phyloP scores from a whole-genome alignment of 768 basidiomycete genomes.

The Terana coerulea region DNA sequence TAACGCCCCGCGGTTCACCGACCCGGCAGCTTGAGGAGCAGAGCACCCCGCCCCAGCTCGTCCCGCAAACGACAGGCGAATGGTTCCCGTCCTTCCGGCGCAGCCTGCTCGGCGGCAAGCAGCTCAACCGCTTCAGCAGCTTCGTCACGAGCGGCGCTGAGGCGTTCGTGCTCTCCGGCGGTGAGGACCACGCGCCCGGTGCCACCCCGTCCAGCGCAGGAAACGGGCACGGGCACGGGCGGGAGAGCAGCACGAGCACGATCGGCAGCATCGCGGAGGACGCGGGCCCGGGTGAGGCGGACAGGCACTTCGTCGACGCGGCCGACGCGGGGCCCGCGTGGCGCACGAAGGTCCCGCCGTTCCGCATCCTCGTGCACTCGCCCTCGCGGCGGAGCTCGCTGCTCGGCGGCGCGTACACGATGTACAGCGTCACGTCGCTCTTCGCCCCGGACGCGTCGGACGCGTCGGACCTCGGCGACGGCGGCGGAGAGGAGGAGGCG shows the following conservation, averaged over 20 bases:
- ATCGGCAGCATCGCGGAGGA: constrained; percentile 35
- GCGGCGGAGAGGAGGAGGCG: constrained; percentile 19
- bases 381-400: constrained; percentile 70
- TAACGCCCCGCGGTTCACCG: constrained; percentile 46
- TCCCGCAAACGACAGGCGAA: constrained; percentile 70
- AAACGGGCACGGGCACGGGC: constrained; percentile 9
- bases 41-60: constrained; percentile 34
- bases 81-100: constrained; percentile 73
- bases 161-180: constrained; percentile 74
- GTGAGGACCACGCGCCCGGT: constrained; percentile 30
- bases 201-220: constrained; percentile 13
- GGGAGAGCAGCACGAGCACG: constrained; percentile 26
- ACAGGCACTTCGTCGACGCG: constrained; percentile 70
- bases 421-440: constrained; percentile 75
- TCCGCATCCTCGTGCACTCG: constrained; percentile 73
- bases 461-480: too few species aligned
- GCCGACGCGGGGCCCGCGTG: constrained; percentile 61
- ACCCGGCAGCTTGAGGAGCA: constrained; percentile 15
- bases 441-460: constrained; percentile 41
- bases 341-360: constrained; percentile 69
- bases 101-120: constrained; percentile 72
- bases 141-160: constrained; percentile 87
- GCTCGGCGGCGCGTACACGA: constrained; percentile 67
- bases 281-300: constrained; percentile 41
- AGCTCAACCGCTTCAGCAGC: constrained; percentile 78